Conservation (phyloP, 2,329 filamentous ascomycete genomes). For the Alternaria sp. region DNA sequence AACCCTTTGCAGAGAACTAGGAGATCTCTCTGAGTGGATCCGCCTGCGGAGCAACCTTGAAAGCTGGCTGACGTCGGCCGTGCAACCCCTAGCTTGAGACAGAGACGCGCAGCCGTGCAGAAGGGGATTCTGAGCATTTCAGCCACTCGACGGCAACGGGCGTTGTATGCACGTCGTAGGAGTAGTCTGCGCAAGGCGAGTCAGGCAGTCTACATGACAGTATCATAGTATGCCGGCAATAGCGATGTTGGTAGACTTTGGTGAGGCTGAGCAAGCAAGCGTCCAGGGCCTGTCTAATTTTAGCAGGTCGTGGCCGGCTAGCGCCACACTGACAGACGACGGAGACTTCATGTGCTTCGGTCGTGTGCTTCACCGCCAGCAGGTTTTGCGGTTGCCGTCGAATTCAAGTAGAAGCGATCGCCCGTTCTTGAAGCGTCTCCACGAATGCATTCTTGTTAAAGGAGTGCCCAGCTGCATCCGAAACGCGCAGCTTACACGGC, state of each 20-base stretch:
- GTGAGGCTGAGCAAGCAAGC: conserved; percentile 38
- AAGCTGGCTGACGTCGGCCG: conserved; percentile 18
- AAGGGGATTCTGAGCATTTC: background rate
- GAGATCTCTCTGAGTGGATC: conserved; percentile 9
- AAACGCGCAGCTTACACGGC: conserved; percentile 19
- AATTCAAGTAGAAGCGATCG: conserved; percentile 6
- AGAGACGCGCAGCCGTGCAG: background rate
- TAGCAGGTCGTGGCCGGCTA: conserved; percentile 22
- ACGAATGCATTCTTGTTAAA: conserved; percentile 26
- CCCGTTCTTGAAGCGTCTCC: conserved; percentile 10
- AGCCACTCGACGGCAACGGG: background rate
- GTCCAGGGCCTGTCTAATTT: conserved; percentile 27
- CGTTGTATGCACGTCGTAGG: background rate
- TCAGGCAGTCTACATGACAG: background rate
- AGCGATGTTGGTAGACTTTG: conserved; percentile 8
- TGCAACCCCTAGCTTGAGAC: conserved; percentile 12
- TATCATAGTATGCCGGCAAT: background rate
- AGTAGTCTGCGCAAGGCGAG: background rate
- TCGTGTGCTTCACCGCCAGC: conserved; percentile 18
- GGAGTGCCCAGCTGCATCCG: conserved; percentile 25
- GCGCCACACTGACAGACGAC: conserved; percentile 21
- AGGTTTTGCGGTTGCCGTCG: background rate
- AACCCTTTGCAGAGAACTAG: conserved; percentile 1
- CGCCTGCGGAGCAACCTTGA: background rate
- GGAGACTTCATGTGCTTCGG: conserved; percentile 2